Base-by-base conservation (phyloP, 495 filamentous ascomycete species). In the Penicillium subrubescens region DNA sequence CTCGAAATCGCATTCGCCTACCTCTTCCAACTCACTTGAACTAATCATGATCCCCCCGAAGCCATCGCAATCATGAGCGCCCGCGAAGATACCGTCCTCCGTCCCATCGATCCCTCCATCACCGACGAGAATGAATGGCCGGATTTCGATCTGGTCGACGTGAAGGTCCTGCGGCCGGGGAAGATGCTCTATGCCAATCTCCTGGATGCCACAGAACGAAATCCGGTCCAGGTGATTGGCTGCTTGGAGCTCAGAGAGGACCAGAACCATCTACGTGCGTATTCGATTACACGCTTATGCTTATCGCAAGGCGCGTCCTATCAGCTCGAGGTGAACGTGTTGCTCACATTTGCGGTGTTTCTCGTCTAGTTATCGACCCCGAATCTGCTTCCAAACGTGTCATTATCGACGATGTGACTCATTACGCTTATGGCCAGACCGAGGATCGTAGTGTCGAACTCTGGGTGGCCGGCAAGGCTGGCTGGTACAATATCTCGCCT, bases 401-500 rank as follows among this genome's bases (percentile, higher is more conserved):
- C 66, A 85, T 91, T 60, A 84, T 94, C 52, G 76, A 81, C 39
- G 79, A 84, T 52, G 87, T 91, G 0, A 80, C 79, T 10, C 78
- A 83, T 10, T 96, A 88, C 75, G 88, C 92, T 0, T 90, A 92
- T 69, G 90, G 89, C 21, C 83, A 89, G 54, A 85, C 83, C 54
- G 81, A 82, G 12, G 83, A 88, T 67, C 82, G 85, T 8, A 82
- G 81, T 23, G 80, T 88, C 39, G 82, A 84, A 37, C 75, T 94
- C 53, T 96, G 92, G 92, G 90, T 90, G 34, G 85, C 87, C 37
- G 92, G 92, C 53, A 75, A 81, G 62, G 86, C 89, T n/a, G 92
- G 91, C 60, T 94, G 91, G 91, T 94, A 87, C 75, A 84, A 89
- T 71, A 85, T 95, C 29, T 75, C 79, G 25, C 89, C 92, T 2